Percentiles rank a stretch among this genome's conserved stretches.
Conservation (phyloP, 1,284 basidiomycete genomes). For the Naganishia liquefaciens region DNA sequence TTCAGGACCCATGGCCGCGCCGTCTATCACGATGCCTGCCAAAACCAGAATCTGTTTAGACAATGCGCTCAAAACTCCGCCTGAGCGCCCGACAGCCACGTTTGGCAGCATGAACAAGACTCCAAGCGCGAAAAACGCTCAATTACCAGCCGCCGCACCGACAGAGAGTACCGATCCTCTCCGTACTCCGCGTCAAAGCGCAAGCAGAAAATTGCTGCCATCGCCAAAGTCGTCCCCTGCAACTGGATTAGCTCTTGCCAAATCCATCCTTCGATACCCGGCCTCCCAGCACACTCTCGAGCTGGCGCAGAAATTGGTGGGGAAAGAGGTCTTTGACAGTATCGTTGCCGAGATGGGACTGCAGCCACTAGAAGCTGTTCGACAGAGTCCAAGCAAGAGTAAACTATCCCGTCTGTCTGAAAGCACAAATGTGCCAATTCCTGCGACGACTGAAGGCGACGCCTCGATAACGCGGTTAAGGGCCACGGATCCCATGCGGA, state of each 20-base stretch:
- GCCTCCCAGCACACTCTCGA: conserved; percentile 30
- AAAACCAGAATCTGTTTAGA: conserved; percentile 13
- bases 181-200: conserved; percentile 24
- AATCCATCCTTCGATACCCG: conserved; percentile 29
- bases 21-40: conserved; percentile 7
- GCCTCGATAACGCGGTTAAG: conserved; percentile 4
- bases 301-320: conserved; percentile 34
- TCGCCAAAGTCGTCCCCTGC: conserved; percentile 32
- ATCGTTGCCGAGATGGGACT: conserved; percentile 33
- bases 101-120: conserved; percentile 10
- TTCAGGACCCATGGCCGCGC: conserved; percentile 2
- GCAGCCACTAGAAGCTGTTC: conserved; percentile 10
- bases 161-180: conserved; percentile 19
- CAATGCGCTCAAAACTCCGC: conserved; percentile 16
- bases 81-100: conserved; percentile 4
- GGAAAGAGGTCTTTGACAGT: conserved; percentile 30
- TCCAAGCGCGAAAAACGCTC: conserved; percentile 12
- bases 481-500: conserved; percentile 20
- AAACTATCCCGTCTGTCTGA: conserved; percentile 16
- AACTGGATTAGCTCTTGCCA: conserved; percentile 30
- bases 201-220: conserved; percentile 6
- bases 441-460: neutral
- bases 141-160: neutral
- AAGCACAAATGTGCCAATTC: neutral
- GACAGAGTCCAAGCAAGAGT: conserved; percentile 20